phyloP scores from a whole-genome alignment of 805 yeast genomes.

The Lipomyces oligophaga region DNA sequence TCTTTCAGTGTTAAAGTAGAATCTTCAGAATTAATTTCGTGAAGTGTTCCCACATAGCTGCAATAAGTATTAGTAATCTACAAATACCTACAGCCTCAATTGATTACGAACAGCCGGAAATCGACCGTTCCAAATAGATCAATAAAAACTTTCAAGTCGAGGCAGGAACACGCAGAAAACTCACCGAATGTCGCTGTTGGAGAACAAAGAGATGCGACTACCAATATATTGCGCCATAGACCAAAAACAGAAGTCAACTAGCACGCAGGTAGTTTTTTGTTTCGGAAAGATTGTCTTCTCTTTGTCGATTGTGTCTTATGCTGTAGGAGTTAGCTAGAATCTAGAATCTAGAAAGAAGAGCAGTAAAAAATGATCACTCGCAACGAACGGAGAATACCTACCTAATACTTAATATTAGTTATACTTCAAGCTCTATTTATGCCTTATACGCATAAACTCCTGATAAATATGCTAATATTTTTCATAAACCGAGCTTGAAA shows the following conservation, averaged over 20 bases:
- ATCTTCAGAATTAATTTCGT: conserved; percentile 81
- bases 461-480: no score
- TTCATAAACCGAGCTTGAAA: no score
- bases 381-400: no score
- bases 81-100: neutral
- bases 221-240: conserved; percentile 90
- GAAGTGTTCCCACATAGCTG: conserved; percentile 85
- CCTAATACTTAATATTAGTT: no score
- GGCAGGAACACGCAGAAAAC: conserved; percentile 20
- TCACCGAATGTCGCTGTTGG: conserved; percentile 66
- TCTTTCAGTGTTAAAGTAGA: conserved; percentile 80
- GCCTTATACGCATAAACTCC: no score
- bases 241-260: neutral
- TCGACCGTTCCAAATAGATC: neutral
- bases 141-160: neutral
- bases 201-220: conserved; percentile 75
- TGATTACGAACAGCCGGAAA: neutral
- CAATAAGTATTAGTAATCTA: conserved; percentile 4
- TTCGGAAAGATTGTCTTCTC: neutral
- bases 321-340: no score
- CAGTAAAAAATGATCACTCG: no score
- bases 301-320: no score
- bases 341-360: no score
- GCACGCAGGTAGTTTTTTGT: neutral
- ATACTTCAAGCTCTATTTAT: no score